Conservation (phyloP, 2,329 filamentous ascomycete species). For the Fusarium pseudograminearum region DNA sequence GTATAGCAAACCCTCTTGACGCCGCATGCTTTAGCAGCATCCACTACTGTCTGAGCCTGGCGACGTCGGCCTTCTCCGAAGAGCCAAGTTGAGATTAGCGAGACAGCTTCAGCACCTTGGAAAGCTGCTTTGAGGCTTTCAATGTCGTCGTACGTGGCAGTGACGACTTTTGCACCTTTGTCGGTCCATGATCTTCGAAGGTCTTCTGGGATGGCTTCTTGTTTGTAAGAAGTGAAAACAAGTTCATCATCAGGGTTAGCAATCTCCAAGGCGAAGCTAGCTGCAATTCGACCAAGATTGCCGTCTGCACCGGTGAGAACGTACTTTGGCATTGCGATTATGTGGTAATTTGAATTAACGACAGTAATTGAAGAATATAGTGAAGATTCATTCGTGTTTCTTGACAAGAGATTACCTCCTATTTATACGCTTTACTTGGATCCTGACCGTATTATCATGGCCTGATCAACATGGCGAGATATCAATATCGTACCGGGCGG, state of each 20-base stretch:
- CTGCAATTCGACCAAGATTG: slow-evolving; percentile 42
- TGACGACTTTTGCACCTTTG: slow-evolving; percentile 37
- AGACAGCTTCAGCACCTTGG: slow-evolving; percentile 43
- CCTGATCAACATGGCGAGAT: slow-evolving; percentile 4
- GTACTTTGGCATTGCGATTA: slow-evolving; percentile 40
- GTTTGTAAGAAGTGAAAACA: slow-evolving; percentile 42
- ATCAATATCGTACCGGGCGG: slow-evolving; percentile 11
- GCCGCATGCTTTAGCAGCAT: slow-evolving; percentile 42
- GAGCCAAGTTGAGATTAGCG: slow-evolving; percentile 44
- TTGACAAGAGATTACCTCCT: background rate
- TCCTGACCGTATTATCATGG: slow-evolving; percentile 8
- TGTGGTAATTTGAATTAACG: background rate
- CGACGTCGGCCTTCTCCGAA: slow-evolving; percentile 41
- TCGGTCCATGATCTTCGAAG: slow-evolving; percentile 36
- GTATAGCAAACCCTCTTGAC: slow-evolving; percentile 45
- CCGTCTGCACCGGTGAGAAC: slow-evolving; percentile 46
- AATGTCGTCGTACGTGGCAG: slow-evolving; percentile 41
- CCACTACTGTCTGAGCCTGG: slow-evolving; percentile 38
- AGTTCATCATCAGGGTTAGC: slow-evolving; percentile 42
- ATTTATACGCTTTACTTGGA: background rate
- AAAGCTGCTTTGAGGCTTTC: slow-evolving; percentile 43
- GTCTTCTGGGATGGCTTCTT: slow-evolving; percentile 33
- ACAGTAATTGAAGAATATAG: too few species aligned
- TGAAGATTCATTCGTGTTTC: too few species aligned
- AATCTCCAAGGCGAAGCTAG: slow-evolving; percentile 41